Base-by-base conservation (phyloP, 352 stramenopile species). In the Pythium brassicae region DNA sequence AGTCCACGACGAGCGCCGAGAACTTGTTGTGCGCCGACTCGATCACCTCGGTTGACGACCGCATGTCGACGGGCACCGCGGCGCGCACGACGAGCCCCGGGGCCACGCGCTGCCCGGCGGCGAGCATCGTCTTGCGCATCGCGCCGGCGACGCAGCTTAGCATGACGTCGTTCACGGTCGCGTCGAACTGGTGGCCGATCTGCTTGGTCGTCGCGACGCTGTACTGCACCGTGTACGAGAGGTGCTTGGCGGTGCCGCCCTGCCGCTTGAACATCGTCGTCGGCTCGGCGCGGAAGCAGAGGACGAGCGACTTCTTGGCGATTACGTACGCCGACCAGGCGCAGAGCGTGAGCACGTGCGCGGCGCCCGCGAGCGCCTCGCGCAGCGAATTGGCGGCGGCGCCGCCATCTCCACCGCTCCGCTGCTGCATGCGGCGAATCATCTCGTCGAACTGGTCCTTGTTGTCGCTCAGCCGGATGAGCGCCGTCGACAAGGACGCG, bases 111-210 rank as follows among this genome's bases (percentile, higher is more conserved):
- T 72, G 60, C 0, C 68, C 71, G 0, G 67, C 54, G 15, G 71
- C 65, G 49, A 78, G 50, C 59, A 93, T 80, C 11, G 79, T 78
- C 46, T 83, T 76, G 57, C 77, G 78, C 70, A 93, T 89, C 46
- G 80, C 83, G 34, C 83, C 80, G 12, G 83, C 79, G 34, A 93
- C 76, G 32, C 83, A 86, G 40, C 68, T 87, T 14, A 93, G 70
- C 74, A 91, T 89, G 45, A 91, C 78, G 55, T 92, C 83, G 59
- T 92, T 92, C 52, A 92, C 66, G 1, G 83, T 91, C 17, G 83
- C 80, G 23, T 70, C 53, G 48, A 78, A 79, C 17, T 78, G 61
- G 55, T 88, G 90, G 43, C 80, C 83, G 39, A 93, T 68, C 20
- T 72, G 76, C 63, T 93, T 93, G 45, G 79, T 89, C 11, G 73